These are phyloP conservation scores for Nakazawaea wickerhamii DNA, from an alignment of 805 yeast genomes.

Conservation along the genomic window DNA sequence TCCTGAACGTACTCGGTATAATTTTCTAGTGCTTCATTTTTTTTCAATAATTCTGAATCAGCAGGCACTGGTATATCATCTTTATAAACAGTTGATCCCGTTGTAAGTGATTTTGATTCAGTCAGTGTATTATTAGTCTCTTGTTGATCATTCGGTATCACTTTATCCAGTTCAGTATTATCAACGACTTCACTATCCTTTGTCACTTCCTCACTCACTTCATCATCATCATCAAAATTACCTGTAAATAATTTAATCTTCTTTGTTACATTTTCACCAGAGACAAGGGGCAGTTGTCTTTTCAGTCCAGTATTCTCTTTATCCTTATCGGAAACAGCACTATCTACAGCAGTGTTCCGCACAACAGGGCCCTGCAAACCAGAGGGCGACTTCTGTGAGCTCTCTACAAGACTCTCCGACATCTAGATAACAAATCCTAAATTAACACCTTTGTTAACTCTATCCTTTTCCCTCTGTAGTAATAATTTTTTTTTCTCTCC, in stretches of 20 bases:
- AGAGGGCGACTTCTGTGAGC: no score
- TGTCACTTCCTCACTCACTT: conserved; percentile 5
- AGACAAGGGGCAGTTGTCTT: not conserved
- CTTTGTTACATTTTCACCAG: not conserved
- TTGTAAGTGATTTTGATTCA: not conserved
- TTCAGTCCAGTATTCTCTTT: not conserved
- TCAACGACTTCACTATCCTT: not conserved
- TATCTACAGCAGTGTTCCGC: no score
- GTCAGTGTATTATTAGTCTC: not conserved
- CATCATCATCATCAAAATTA: conserved; percentile 4
- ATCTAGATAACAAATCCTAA: no score
- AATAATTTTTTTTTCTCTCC: no score
- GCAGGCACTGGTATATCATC: conserved; percentile 22
- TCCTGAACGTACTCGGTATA: conserved; percentile 10
- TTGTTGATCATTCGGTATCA: not conserved
- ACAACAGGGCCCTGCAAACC: no score
- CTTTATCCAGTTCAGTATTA: not conserved
- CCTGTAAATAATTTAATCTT: conserved; percentile 12
- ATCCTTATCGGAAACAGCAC: no score
- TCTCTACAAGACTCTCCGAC: no score
- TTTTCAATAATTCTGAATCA: conserved; percentile 27
- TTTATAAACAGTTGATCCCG: not conserved
- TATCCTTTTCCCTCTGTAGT: no score
- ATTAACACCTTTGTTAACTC: no score
- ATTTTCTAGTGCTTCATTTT: conserved; percentile 15